Conservation (phyloP, 1,284 basidiomycete genomes). For the Pseudozyma pruni region DNA sequence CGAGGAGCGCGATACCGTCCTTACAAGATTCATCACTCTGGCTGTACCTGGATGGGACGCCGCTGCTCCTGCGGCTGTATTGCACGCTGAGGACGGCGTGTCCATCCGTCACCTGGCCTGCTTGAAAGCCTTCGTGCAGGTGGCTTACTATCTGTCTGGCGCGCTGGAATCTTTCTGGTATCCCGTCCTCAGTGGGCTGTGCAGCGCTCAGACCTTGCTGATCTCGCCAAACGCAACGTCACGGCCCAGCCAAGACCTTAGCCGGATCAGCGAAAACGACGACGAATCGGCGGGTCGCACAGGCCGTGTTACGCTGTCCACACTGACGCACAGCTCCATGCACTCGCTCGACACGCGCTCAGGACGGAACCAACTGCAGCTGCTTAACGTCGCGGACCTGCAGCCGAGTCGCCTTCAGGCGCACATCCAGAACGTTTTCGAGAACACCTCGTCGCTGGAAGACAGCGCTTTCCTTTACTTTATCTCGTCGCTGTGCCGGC, state of each 20-base stretch:
- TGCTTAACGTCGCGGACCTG: slow-evolving; percentile 33
- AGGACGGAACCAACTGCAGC: slow-evolving; percentile 40
- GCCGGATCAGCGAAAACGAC: not conserved
- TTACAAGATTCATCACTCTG: slow-evolving; percentile 84
- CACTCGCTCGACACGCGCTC: slow-evolving; percentile 35
- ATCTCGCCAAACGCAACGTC: slow-evolving; percentile 10
- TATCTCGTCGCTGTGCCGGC: slow-evolving; percentile 80
- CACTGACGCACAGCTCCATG: slow-evolving; percentile 37
- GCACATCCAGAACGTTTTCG: slow-evolving; percentile 55
- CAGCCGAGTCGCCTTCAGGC: slow-evolving; percentile 27
- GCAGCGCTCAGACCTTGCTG: slow-evolving; percentile 45
- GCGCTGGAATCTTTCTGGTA: slow-evolving; percentile 90
- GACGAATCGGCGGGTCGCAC: slow-evolving; percentile 13
- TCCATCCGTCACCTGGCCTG: slow-evolving; percentile 91
- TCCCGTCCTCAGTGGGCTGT: slow-evolving; percentile 77
- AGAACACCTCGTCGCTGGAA: slow-evolving; percentile 76
- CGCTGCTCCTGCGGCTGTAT: slow-evolving; percentile 12
- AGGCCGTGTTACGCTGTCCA: slow-evolving; percentile 35
- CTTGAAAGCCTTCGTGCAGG: slow-evolving; percentile 81
- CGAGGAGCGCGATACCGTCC: slow-evolving; percentile 91
- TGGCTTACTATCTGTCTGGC: slow-evolving; percentile 83
- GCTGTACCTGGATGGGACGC: slow-evolving; percentile 72
- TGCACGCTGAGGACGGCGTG: slow-evolving; percentile 6
- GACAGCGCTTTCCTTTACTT: slow-evolving; percentile 85
- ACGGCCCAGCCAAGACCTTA: not conserved